Percentiles rank a stretch among this genome's conserved stretches.
phyloP scores from a whole-genome alignment of 129 eudicot genomes.

The Saussurea involucrata region DNA sequence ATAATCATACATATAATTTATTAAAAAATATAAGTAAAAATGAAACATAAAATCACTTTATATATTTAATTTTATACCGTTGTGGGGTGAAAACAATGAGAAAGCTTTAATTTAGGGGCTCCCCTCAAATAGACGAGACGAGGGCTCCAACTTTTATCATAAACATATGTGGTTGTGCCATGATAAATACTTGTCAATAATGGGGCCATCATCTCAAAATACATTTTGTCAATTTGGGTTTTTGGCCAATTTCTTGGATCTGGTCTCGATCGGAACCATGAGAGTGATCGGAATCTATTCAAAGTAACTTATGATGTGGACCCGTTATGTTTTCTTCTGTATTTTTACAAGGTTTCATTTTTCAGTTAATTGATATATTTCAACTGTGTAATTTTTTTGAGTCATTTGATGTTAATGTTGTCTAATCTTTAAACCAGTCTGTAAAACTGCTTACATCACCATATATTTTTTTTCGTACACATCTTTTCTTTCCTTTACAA shows the following conservation, averaged over 20 bases:
- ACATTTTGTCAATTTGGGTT: background rate
- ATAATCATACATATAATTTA: background rate
- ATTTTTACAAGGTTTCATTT: background rate
- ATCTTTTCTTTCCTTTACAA: background rate
- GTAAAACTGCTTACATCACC: background rate
- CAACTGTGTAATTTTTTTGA: background rate
- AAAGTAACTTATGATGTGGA: background rate
- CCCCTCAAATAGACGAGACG: slow-evolving; percentile 7
- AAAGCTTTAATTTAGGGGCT: background rate
- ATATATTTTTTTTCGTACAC: background rate
- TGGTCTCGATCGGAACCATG: background rate
- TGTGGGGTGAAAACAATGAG: background rate
- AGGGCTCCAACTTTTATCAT: slow-evolving; percentile 3
- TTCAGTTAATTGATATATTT: background rate
- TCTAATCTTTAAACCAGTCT: background rate
- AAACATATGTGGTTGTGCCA: slow-evolving; percentile 2
- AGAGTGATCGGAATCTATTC: background rate
- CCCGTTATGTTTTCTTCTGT: background rate
- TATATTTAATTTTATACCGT: background rate
- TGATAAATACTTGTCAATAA: slow-evolving; percentile 8
- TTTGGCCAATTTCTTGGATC: background rate
- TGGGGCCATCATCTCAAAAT: background rate
- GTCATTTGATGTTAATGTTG: background rate
- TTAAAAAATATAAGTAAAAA: background rate
- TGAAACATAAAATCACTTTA: background rate